Evolutionary conservation across 345 rosid species (phyloP).

Genomic region (Punica granatum): DNA sequence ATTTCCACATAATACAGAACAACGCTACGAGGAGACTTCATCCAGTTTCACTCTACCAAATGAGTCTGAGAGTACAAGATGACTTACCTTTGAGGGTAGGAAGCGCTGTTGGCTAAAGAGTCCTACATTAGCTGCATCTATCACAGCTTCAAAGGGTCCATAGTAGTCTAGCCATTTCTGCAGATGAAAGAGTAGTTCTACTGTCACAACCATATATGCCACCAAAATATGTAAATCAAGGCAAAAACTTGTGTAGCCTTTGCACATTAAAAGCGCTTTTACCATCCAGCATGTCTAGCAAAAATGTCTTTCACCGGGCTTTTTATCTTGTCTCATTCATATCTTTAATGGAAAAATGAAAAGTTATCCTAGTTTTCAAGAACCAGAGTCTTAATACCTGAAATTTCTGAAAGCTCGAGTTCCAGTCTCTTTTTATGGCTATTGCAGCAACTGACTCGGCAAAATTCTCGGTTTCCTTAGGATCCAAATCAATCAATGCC

Average conservation of each 20-base stretch:
- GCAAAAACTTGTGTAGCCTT: neutral
- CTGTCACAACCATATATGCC: neutral
- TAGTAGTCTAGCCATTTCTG: constrained; percentile 70
- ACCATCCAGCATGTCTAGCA: neutral
- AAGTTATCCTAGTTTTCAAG: neutral
- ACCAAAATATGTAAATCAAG: neutral
- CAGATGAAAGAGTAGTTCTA: constrained; percentile 5
- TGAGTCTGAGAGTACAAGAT: neutral
- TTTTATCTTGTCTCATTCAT: neutral
- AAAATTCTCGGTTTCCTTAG: constrained; percentile 53
- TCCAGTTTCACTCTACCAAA: neutral
- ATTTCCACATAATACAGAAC: neutral
- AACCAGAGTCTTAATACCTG: constrained; percentile 24
- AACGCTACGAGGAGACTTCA: neutral
- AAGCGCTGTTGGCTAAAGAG: constrained; percentile 42
- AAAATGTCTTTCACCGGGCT: neutral
- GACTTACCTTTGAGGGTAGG: constrained; percentile 42
- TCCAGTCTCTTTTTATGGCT: constrained; percentile 44
- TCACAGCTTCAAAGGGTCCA: constrained; percentile 69
- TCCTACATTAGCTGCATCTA: constrained; percentile 66
- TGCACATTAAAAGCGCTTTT: neutral
- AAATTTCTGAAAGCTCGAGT: constrained; percentile 52
- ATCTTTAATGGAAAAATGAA: neutral
- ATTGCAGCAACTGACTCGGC: constrained; percentile 53
- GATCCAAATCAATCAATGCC: constrained; percentile 54